phyloP scores from a whole-genome alignment of 2,329 filamentous ascomycete genomes.

The Curvularia sp. region DNA sequence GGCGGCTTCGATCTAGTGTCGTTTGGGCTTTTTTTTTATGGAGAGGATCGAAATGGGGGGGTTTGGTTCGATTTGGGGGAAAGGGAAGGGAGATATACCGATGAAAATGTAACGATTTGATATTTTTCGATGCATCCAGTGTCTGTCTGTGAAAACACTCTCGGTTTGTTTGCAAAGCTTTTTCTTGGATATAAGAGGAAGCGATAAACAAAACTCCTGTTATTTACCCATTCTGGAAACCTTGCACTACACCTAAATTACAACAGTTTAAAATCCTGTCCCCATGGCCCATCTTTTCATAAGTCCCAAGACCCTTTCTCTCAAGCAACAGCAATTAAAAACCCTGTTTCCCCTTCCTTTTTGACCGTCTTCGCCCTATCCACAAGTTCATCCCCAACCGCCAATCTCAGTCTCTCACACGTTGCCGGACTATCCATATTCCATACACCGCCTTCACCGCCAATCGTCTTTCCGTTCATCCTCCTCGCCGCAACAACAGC shows the following conservation, averaged over 20 bases:
- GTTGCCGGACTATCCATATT: conserved; percentile 80
- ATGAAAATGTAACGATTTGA: too few relatives aligned
- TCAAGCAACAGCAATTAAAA: conserved; percentile 41
- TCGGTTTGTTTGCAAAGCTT: too few relatives aligned
- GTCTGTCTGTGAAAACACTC: too few relatives aligned
- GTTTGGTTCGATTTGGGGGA: too few relatives aligned
- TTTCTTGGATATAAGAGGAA: too few relatives aligned
- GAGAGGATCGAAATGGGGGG: too few relatives aligned
- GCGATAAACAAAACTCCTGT: background rate
- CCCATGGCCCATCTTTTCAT: background rate
- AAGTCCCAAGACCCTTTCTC: background rate
- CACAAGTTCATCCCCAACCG: conserved; percentile 81
- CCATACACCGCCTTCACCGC: conserved; percentile 61
- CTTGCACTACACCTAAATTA: background rate
- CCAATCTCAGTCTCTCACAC: conserved; percentile 77
- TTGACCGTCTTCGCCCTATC: conserved; percentile 71
- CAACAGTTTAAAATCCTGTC: background rate
- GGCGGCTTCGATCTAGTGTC: too few relatives aligned
- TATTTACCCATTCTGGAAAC: background rate
- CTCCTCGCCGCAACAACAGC: conserved; percentile 75
- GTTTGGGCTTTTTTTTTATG: too few relatives aligned
- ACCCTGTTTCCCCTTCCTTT: conserved; percentile 69
- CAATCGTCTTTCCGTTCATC: conserved; percentile 46
- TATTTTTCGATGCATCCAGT: too few relatives aligned
- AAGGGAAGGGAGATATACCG: too few relatives aligned